Evolutionary conservation across 2,329 filamentous ascomycete species (phyloP), one percentile per base, ranked within the genome.

Genomic region (Cercospora sesami): DNA sequence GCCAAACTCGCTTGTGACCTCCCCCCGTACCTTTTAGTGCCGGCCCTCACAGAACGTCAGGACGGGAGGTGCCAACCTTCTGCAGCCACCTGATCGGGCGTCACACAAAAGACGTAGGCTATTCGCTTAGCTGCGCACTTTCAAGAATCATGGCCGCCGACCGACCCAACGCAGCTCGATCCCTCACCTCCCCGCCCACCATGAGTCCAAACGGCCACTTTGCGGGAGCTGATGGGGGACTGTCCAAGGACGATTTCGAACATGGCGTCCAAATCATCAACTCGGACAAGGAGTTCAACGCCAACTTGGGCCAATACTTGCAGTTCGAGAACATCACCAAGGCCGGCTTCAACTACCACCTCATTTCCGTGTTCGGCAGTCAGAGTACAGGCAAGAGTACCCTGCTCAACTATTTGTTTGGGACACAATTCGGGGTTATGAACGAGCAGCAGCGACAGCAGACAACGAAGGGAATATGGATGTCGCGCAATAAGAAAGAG

Each of bases 341-440:
- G 69, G 89, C 94, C 71, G 95, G 95, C 78, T 99, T 99, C 87
- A 97, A 98, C 83, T 99, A 99, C 83, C 95, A 99, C 81, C 88
- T 99, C 78, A 97, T 99, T 79, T 97, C 94, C 76, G 95, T 99
- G 77, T 99, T 99, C 80, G 95, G 95, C 53, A 98, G 94, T 67
- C 95, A 99, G 84, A 98, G 95, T 23, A 99, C 95, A 39, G 95
- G 95, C 74, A 99, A 99, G 83, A 98, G 95, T 57, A 99, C 95
- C 5, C 86, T 99, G 57, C 89, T 99, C 72, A 99, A 99, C 83
- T 86, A 94, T 81, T 89, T 99, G 66, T 99, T 99, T 79, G 92
- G 93, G 71, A 99, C 95, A 73, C 87, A 94, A 66, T 99, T 99
- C 83, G 94, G 93, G 74, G 94, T 99, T 78, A 99, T 99, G 95